Evolutionary conservation across 2,329 filamentous ascomycete species (phyloP), one percentile per base, ranked within the genome.

Genomic region (Beauveria sp.): DNA sequence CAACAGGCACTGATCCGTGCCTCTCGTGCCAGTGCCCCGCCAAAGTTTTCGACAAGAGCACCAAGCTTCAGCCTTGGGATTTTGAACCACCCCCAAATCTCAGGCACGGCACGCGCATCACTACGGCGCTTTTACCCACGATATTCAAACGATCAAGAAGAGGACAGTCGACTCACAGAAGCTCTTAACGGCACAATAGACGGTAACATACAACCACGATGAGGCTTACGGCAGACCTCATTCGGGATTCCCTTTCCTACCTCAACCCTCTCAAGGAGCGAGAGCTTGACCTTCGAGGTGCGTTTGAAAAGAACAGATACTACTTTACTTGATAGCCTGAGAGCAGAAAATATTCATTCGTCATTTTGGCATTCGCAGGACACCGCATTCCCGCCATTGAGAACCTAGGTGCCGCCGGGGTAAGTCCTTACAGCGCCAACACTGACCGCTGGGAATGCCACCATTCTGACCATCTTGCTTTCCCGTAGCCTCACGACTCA

Each of bases 271-370:
- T 99, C 76, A 96, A 94, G 80, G 94, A 99, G 84, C 91, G 94
- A 77, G 94, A 99, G 85, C 86, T 99, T 76, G 92, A 97, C 82
- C 91, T 99, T 71, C 88, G 94, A 96, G 94, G 94, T 97, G 90
- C 86, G 92, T 84, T 78, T 78, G 89, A 89, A 91, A 96, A 91
- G 91, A 87, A 83, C 90, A 93, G 92, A 94, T 96, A 86, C 91
- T 96, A 90, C 90, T 92, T 86, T 85, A 63, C 69, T 72, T 72
- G 70, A 72, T 73, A 68, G 62, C 86, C 79, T 70, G 71, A 73
- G 73, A 87, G 84, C 89, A 90, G 83, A 85, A 84, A 93, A 94
- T 88, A 96, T 92, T 89, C 78, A 84, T 82, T 82, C 57, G 57
- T 73, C 77, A 79, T 79, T 73, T 76, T 70, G 71, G 69, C 70